Evolutionary conservation across 352 stramenopile genomes (phyloP), one percentile per base, ranked within the genome.

Genomic region (Pythium scleroteichum): DNA sequence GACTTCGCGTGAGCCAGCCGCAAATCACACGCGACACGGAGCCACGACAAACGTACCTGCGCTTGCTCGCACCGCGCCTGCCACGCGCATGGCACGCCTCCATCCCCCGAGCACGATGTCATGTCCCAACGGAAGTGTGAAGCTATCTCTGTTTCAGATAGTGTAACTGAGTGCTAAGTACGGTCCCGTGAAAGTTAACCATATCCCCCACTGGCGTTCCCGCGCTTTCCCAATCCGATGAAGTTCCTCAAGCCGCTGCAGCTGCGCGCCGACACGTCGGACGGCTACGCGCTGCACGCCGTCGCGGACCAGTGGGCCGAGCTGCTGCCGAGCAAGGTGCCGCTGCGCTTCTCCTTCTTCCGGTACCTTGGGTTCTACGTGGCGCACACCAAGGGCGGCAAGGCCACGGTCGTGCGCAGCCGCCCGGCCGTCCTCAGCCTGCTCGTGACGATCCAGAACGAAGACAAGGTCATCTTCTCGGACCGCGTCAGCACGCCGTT

Each of bases 311-410:
- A 90, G 57, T 90, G 83, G 83, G 81, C 83, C 4, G 83, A 92
- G 66, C 40, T 85, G 35, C 69, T 92, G 38, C 83, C 83, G 1
- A 65, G 68, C 20, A 58, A 72, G 16, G 76, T 92, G n/a, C 83
- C 80, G 53, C 68, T 92, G 59, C 83, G 82, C 7, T 90, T 86
- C 68, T 85, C 82, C 17, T 70, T 92, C 50, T 92, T 92, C 61
- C 78, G 82, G 73, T 90, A 85, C 72, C 70, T 92, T 42, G 82
- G 82, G 41, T 92, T 92, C 66, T 92, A 86, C 69, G 80, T 92
- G 26, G 72, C 74, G 13, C 62, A 55, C 58, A 89, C 79, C 8
- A 76, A 77, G 52, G 75, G 75, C 45, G 82, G 82, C 63, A 90
- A 88, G 68, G 84, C 79, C 39, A 69, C 50, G 0, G 80, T 90